These are phyloP conservation scores for Leccinum sublutescens DNA, from an alignment of 768 basidiomycete species.

Conservation along the genomic window DNA sequence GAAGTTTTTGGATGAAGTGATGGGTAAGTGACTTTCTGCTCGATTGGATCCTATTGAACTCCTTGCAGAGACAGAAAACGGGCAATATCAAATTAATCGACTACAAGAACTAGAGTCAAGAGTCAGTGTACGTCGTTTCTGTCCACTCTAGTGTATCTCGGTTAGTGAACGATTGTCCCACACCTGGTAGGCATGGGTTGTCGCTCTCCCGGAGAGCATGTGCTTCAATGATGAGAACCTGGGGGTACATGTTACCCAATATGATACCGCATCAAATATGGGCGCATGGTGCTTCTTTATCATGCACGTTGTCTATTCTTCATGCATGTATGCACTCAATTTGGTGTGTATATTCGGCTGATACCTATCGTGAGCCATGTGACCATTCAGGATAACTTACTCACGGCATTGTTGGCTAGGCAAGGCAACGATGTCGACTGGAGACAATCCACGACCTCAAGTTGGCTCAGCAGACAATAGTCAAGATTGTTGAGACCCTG, in stretches of 20 bases:
- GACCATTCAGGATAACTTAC: neutral
- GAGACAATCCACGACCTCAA: slow-evolving; percentile 23
- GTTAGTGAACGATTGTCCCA: slow-evolving; percentile 10
- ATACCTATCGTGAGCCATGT: neutral
- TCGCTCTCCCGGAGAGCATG: slow-evolving; percentile 67
- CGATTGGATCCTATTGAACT: slow-evolving; percentile 17
- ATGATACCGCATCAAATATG: slow-evolving; percentile 74
- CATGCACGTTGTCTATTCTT: slow-evolving; percentile 73
- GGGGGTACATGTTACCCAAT: slow-evolving; percentile 68
- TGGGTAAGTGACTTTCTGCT: slow-evolving; percentile 37
- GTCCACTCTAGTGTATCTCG: neutral
- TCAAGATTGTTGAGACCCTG: slow-evolving; percentile 39
- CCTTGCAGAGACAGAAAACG: slow-evolving; percentile 26
- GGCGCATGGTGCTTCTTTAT: slow-evolving; percentile 81
- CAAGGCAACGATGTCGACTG: slow-evolving; percentile 33
- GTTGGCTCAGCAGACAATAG: slow-evolving; percentile 41
- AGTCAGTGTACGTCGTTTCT: slow-evolving; percentile 32
- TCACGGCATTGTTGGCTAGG: slow-evolving; percentile 16
- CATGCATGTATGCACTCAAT: slow-evolving; percentile 60
- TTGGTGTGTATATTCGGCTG: slow-evolving; percentile 45
- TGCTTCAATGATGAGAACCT: slow-evolving; percentile 70
- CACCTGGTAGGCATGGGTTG: slow-evolving; percentile 55
- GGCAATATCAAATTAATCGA: slow-evolving; percentile 32
- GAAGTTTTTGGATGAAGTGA: slow-evolving; percentile 48
- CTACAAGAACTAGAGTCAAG: slow-evolving; percentile 45